phyloP scores from a whole-genome alignment of 129 eudicot species.

The Chrysanthemum seticuspe region DNA sequence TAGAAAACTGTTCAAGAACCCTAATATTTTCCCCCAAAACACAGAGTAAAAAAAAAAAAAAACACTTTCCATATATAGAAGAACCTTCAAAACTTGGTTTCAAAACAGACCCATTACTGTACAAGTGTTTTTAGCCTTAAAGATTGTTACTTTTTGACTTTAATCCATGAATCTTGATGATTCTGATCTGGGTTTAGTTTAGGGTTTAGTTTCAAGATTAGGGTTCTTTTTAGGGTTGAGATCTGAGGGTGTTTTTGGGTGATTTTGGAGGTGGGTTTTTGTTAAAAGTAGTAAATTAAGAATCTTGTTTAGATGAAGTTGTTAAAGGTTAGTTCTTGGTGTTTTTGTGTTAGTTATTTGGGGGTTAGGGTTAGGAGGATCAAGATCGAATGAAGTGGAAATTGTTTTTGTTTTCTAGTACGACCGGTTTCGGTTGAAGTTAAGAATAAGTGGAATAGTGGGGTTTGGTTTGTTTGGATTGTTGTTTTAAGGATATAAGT shows the following conservation, averaged over 20 bases:
- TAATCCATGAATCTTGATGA: constrained; percentile 24
- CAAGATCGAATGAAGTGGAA: constrained; percentile 57
- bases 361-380: constrained; percentile 46
- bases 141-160: constrained; percentile 30
- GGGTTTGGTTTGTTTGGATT: constrained; percentile 34
- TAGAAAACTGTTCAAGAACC: constrained; percentile 37
- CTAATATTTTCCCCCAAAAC: constrained; percentile 33
- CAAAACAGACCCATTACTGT: constrained; percentile 25
- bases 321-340: constrained; percentile 9
- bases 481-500: constrained; percentile 24
- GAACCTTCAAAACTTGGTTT: constrained; percentile 27
- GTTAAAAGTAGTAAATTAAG: background rate
- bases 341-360: constrained; percentile 9
- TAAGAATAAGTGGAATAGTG: constrained; percentile 20
- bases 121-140: constrained; percentile 4
- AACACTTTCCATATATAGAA: background rate
- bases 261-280: constrained; percentile 18
- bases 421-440: constrained; percentile 57
- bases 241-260: constrained; percentile 19
- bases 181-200: constrained; percentile 32
- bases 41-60: constrained; percentile 11
- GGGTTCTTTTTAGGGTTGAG: constrained; percentile 21
- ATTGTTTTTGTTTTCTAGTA: constrained; percentile 40
- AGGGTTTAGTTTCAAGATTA: constrained; percentile 26
- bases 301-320: constrained; percentile 28